Evolutionary conservation across 768 basidiomycete genomes (phyloP), one percentile per base, ranked within the genome.

Genomic region (Lactifluus volemus): DNA sequence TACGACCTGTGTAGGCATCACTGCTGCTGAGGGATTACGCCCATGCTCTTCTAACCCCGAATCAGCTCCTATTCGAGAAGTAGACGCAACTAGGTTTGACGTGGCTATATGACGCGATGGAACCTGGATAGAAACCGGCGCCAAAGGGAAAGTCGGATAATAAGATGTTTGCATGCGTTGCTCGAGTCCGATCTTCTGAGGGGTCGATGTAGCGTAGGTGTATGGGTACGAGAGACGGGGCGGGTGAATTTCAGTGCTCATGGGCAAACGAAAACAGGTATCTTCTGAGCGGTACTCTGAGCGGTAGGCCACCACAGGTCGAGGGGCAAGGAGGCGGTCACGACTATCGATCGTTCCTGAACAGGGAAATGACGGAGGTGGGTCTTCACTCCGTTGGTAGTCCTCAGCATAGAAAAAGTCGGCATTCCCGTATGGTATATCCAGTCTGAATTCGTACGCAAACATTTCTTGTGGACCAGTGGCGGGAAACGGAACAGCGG

Each of bases 401-500:
- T 47, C 51, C 17, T 49, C 51, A 29, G 11, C 39, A 41, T 32
- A n/a, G 9, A 52, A 49, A 39, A 32, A 1, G n/a, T 49, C 32
- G 21, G 7, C 36, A 17, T 10, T 50, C 8, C 49, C 12, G 41
- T 29, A 45, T 19, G 41, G 55, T 17, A 49, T 30, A n/a, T 59
- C 53, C 41, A 66, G 10, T 49, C 21, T 52, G 42, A 66, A 66
- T 42, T 66, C 65, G 44, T 66, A 60, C 25, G 58, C 56, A 32
- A 57, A 66, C 65, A 66, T 66, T 50, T 66, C 59, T n/a, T 57
- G 59, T 1, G 65, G 65, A 25, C 65, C 65, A 32, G 59, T 64
- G 4, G 65, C 55, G 7, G 55, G 63, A 56, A 66, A 66, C 2
- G 65, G 65, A 6, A 64, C 32, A 25, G 54, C 41, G 21, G 39